Evolutionary conservation across 805 yeast genomes (phyloP).

Genomic region (Lachancea waltii): DNA sequence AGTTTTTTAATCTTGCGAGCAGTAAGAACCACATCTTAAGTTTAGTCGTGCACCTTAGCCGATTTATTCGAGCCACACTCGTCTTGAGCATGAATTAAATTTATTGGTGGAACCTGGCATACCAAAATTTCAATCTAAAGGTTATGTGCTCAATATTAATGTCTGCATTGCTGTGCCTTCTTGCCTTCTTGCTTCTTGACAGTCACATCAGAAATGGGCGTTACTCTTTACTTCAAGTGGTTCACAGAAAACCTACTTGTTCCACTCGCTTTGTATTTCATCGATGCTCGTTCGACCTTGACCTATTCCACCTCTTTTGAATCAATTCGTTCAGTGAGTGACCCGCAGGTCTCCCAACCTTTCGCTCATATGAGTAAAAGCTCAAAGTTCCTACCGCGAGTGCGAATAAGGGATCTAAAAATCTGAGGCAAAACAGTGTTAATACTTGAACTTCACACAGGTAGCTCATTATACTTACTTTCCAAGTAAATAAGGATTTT

Average conservation of each 20-base stretch:
- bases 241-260: no score
- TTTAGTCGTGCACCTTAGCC: no score
- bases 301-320: constrained; percentile 27
- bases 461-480: constrained; percentile 20
- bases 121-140: no score
- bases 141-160: no score
- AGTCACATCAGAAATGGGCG: background rate
- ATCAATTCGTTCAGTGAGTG: constrained; percentile 53
- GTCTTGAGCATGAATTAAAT: no score
- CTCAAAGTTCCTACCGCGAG: constrained; percentile 55
- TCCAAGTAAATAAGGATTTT: constrained; percentile 16
- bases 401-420: constrained; percentile 61
- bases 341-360: constrained; percentile 52
- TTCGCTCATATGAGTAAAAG: constrained; percentile 55
- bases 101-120: no score
- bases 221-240: background rate
- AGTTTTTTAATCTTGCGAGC: no score
- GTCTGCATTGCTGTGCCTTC: no score
- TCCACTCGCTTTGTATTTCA: constrained; percentile 2
- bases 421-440: constrained; percentile 25
- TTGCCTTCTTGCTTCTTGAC: background rate
- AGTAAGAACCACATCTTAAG: no score
- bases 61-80: no score
- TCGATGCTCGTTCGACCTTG: no score
- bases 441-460: background rate